phyloP scores from a whole-genome alignment of 306 rosid genomes.

The Vigna hirtella region DNA sequence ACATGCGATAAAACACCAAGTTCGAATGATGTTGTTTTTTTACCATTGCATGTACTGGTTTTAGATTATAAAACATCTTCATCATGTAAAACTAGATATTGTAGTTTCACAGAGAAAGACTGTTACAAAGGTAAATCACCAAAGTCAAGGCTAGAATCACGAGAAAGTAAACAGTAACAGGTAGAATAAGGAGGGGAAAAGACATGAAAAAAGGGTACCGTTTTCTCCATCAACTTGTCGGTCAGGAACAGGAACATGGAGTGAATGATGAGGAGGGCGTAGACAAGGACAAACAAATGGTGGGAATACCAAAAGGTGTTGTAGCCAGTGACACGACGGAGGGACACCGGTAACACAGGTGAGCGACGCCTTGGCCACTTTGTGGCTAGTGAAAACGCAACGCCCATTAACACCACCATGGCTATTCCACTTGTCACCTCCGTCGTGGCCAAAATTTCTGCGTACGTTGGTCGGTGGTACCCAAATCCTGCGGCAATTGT shows the following conservation, averaged over 20 bases:
- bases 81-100: not conserved
- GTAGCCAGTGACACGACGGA: constrained; percentile 74
- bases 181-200: not conserved
- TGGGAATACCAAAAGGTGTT: constrained; percentile 93
- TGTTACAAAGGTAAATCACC: not conserved
- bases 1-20: not conserved
- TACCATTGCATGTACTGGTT: not conserved
- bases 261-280: constrained; percentile 82
- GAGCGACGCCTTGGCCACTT: constrained; percentile 86
- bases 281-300: constrained; percentile 86
- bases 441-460: constrained; percentile 68
- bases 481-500: constrained; percentile 70
- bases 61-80: not conserved
- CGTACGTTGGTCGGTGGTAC: constrained; percentile 76
- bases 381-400: constrained; percentile 80
- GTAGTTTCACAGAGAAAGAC: not conserved
- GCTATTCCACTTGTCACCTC: constrained; percentile 74
- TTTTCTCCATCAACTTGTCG: constrained; percentile 64
- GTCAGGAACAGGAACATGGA: constrained; percentile 90
- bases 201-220: constrained; percentile 49
- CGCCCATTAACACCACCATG: constrained; percentile 74
- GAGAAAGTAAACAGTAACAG: not conserved
- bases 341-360: constrained; percentile 61
- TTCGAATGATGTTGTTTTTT: not conserved
- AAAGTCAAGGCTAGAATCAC: not conserved